Evolutionary conservation across 2,329 filamentous ascomycete genomes (phyloP), one percentile per base, ranked within the genome.

Genomic region (Diplodia sapinea): DNA sequence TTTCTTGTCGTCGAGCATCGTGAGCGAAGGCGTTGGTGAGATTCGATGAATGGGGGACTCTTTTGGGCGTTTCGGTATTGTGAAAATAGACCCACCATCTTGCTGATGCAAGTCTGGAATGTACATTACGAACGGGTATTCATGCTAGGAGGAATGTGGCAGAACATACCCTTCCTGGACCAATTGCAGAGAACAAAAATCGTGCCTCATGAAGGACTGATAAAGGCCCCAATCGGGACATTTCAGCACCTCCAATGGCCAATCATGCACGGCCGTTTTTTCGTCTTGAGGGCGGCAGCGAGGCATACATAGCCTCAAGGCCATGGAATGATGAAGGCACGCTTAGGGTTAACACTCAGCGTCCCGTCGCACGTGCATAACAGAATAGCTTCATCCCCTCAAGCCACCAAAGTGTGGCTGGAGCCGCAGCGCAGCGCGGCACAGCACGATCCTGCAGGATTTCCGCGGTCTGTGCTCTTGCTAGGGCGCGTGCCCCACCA

Each of bases 11-110:
- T 26, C 26, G 11, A 47, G 26, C 17, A 47, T 62, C 47, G 57
- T 26, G 59, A 63, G 59, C 59, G 59, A 51, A n/a, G 59, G 59
- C 59, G 59, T 63, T 63, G 43, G 59, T 63, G 31, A 47, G 47
- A 26, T 47, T 59, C 23, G 20, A n/a, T 20, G 6, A 4, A 47
- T 20, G 23, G 11, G 54, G 40, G 5, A 12, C 43, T 50, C 11
- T 62, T 62, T 62, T 33, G 11, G 40, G 26, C 12, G 40, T 33
- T 8, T 20, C 15, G 31, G 57, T 43, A 47, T 47, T 61, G 29
- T 36, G 13, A 57, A 17, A 13, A 47, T 29, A 59, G n/a, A n/a
- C n/a, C n/a, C n/a, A 23, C 31, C 40, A 49, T 47, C 40, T 20
- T 11, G n/a, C 38, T 31, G 38, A 5, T 12, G 15, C 56, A 20